Evolutionary conservation across 768 basidiomycete genomes (phyloP).

Genomic region (Pleurotus eryngii): DNA sequence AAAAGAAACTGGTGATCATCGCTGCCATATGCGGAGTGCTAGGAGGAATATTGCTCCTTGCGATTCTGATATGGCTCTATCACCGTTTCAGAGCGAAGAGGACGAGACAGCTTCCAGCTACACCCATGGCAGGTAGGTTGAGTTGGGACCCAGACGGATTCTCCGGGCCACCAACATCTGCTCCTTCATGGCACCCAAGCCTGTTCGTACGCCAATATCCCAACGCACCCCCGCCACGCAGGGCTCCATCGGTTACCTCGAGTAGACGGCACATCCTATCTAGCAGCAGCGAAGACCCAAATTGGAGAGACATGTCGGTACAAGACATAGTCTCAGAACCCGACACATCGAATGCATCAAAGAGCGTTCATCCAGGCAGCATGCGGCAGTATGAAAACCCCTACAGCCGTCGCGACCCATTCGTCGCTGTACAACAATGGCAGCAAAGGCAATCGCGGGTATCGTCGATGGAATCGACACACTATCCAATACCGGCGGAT

Average conservation of each 20-base stretch:
- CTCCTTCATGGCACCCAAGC: not conserved
- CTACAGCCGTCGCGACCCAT: not conserved
- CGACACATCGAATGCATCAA: not conserved
- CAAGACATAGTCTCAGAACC: not conserved
- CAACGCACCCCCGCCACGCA: not conserved
- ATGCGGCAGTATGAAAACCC: not conserved
- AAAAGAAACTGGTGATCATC: not conserved
- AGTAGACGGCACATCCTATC: not conserved
- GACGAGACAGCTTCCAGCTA: not conserved
- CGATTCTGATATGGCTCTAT: not conserved
- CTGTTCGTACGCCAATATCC: not conserved
- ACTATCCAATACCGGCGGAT: not conserved
- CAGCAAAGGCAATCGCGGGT: conserved; percentile 2
- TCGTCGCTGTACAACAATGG: conserved; percentile 2
- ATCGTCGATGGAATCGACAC: not conserved
- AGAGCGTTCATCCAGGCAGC: conserved; percentile 1
- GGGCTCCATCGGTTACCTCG: not conserved
- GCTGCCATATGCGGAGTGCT: not conserved
- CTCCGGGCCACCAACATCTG: not conserved
- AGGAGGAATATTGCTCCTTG: not conserved
- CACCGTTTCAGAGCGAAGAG: not conserved
- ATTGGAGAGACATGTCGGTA: not conserved
- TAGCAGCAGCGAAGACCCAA: not conserved
- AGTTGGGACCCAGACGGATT: not conserved
- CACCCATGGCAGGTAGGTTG: not conserved